phyloP scores from a whole-genome alignment of 352 stramenopile species.

The Globisporangium iwayamae region DNA sequence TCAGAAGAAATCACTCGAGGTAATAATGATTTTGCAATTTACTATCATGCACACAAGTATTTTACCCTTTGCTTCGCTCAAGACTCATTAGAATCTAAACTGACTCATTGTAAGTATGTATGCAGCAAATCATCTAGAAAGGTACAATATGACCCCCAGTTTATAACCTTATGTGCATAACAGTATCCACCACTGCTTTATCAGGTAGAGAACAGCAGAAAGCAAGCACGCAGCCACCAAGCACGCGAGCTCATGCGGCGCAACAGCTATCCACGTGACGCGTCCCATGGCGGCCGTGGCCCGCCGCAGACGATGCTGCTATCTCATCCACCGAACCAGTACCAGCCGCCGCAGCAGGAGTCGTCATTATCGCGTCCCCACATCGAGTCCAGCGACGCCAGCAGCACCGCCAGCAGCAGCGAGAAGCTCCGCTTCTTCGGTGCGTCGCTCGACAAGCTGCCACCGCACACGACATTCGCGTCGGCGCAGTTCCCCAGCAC shows the following conservation, averaged over 20 bases:
- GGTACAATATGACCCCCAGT: background rate
- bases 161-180: background rate
- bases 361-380: background rate
- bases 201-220: background rate
- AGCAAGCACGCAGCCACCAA: background rate
- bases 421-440: background rate
- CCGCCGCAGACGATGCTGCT: background rate
- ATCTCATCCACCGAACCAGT: background rate
- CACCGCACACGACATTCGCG: background rate
- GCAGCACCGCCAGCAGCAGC: background rate
- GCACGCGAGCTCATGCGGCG: background rate
- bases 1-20: too few species aligned
- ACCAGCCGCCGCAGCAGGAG: background rate
- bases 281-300: background rate
- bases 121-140: background rate
- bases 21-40: too few species aligned
- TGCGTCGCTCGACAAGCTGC: background rate
- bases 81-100: too few species aligned
- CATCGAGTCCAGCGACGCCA: background rate
- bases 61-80: too few species aligned
- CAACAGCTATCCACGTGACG: background rate
- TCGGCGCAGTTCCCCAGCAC: constrained; percentile 3
- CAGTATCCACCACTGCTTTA: background rate
- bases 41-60: too few species aligned
- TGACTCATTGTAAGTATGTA: too few species aligned